A percentile compares a stretch with the other conserved stretches of the same genome.
phyloP scores from a whole-genome alignment of 2,329 filamentous ascomycete species.

The Bipolaris oryzae region DNA sequence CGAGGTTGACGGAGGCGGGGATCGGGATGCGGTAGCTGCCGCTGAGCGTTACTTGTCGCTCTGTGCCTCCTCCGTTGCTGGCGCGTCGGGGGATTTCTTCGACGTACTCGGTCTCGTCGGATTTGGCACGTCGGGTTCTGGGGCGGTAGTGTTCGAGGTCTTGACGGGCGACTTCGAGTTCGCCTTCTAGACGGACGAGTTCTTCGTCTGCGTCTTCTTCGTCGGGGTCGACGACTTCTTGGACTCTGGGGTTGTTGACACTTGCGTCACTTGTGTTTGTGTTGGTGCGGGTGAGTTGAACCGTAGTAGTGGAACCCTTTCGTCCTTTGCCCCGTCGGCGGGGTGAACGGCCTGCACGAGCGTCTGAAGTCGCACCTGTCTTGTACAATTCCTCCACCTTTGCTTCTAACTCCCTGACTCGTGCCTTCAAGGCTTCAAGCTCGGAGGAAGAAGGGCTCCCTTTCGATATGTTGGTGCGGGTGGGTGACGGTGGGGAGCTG shows the following conservation, averaged over 20 bases:
- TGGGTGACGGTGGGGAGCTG: conserved; percentile 5
- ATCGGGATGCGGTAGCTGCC: conserved; percentile 48
- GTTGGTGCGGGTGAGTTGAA: conserved; percentile 28
- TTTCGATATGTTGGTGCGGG: neutral
- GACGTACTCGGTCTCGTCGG: conserved; percentile 26
- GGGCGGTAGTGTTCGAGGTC: conserved; percentile 39
- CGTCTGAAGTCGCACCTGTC: conserved; percentile 8
- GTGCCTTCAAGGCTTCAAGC: conserved; percentile 45
- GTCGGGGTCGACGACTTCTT: conserved; percentile 20
- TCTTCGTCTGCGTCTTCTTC: conserved; percentile 43
- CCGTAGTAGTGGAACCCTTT: conserved; percentile 31
- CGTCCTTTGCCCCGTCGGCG: conserved; percentile 42
- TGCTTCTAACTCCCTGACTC: conserved; percentile 44
- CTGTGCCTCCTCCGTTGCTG: conserved; percentile 6
- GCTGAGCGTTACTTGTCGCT: conserved; percentile 42
- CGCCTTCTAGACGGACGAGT: conserved; percentile 38
- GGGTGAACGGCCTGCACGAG: conserved; percentile 33
- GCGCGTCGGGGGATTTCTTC: conserved; percentile 40
- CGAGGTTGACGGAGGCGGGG: conserved; percentile 38
- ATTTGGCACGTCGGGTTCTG: conserved; percentile 9
- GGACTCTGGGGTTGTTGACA: conserved; percentile 12
- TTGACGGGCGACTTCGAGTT: conserved; percentile 40
- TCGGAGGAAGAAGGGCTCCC: conserved; percentile 29
- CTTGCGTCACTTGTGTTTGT: conserved; percentile 3
- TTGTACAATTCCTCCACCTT: conserved; percentile 47